Evolutionary conservation across 2,329 filamentous ascomycete species (phyloP).

Genomic region (Paracoccidioides brasiliensis): DNA sequence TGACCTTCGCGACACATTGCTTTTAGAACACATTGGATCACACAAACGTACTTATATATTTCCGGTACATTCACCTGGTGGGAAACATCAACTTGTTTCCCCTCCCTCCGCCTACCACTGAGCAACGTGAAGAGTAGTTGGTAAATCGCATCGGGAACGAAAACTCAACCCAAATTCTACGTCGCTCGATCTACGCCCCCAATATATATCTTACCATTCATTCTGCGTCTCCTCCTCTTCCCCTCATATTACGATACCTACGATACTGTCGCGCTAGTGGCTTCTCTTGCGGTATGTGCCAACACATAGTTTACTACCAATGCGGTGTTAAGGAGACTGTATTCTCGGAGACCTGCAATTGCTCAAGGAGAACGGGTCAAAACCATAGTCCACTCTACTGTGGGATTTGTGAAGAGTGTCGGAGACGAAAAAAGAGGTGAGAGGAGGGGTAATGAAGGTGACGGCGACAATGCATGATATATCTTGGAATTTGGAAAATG

Average conservation of each 20-base stretch:
- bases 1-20: background rate
- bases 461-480: background rate
- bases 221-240: background rate
- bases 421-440: background rate
- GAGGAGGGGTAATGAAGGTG: too few relatives aligned
- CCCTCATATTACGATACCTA: background rate
- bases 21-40: too few relatives aligned
- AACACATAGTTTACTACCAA: slow-evolving; percentile 10
- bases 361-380: slow-evolving; percentile 8
- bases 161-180: background rate
- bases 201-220: background rate
- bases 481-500: background rate
- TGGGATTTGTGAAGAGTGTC: slow-evolving; percentile 12
- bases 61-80: background rate
- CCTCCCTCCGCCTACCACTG: background rate
- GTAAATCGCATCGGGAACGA: background rate
- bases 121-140: background rate
- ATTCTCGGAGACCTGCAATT: slow-evolving; percentile 10
- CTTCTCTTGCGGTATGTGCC: slow-evolving; percentile 9
- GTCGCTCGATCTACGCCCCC: background rate
- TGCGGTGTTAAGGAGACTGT: slow-evolving; percentile 13
- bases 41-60: background rate
- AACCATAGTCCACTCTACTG: slow-evolving; percentile 8
- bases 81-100: background rate
- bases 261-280: background rate